Evolutionary conservation across 306 rosid species (phyloP), one percentile per base, ranked within the genome.

Genomic region (Trichosanthes cucumerina): DNA sequence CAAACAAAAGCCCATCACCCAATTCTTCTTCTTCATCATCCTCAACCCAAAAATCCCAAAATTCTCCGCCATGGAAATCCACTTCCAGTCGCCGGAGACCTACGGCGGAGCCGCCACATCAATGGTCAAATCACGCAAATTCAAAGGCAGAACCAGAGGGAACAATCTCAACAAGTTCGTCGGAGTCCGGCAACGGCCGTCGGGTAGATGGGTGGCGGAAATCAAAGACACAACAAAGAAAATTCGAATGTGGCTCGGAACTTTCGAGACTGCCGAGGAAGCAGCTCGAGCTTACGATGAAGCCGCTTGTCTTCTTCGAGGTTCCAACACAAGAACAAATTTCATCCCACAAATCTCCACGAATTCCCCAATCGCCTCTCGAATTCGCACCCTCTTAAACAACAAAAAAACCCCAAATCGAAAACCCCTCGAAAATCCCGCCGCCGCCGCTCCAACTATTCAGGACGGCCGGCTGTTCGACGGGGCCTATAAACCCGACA

Each of bases 151-250:
- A 81, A 83, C 19, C 81, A 82, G 86, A 82, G 87, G 82, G 78
- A 84, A 62, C 36, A 75, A 66, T 68, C 82, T 75, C 73, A 75
- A 90, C 89, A 94, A 84, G 76, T 90, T 94, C 84, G 93, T 94
- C 54, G 98, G 98, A 2, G 97, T 94, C 68, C 89, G 98, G 70
- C 97, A 94, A 41, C 89, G 98, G 49, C 96, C 98, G 54, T 94
- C 98, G 11, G 98, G 98, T n/a, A 89, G 98, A 87, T 94, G 98
- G 98, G 98, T 94, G 19, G 98, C 98, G 44, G 98, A 94, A 87
- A 94, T 94, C 84, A 92, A 94, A 82, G 97, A 92, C 88, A 94
- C 97, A 9, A 92, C 92, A 7, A 92, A 90, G 70, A 92, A 90
- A 85, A 92, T 92, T 72, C 91, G 98, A 86, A 92, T 94, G 95